These are phyloP conservation scores for Diaporthe citri DNA, from an alignment of 2,329 filamentous ascomycete genomes.

Conservation along the genomic window DNA sequence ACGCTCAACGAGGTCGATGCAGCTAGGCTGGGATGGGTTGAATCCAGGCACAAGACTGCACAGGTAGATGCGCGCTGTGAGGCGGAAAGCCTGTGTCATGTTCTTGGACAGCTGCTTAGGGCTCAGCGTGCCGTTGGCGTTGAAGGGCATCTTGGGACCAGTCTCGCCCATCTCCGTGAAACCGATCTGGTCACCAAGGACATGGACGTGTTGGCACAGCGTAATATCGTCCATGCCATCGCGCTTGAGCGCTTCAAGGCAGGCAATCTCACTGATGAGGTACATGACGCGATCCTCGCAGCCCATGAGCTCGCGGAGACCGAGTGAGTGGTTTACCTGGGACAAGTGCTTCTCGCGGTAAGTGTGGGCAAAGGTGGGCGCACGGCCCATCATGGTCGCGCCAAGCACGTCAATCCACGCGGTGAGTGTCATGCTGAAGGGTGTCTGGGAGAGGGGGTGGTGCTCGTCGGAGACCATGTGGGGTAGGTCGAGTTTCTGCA, in stretches of 20 bases:
- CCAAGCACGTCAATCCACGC: slow-evolving; percentile 98
- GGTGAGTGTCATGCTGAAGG: slow-evolving; percentile 95
- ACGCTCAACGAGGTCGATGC: slow-evolving; percentile 81
- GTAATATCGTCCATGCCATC: slow-evolving; percentile 87
- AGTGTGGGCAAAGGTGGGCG: slow-evolving; percentile 91
- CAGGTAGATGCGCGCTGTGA: slow-evolving; percentile 95
- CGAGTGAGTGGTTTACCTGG: slow-evolving; percentile 69
- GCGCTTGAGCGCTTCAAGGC: slow-evolving; percentile 88
- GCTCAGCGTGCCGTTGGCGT: slow-evolving; percentile 79
- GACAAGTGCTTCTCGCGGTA: slow-evolving; percentile 95
- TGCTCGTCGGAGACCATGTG: slow-evolving; percentile 72
- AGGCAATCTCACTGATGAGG: slow-evolving; percentile 96
- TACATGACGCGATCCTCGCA: slow-evolving; percentile 99
- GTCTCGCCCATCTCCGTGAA: slow-evolving; percentile 77
- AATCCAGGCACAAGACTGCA: slow-evolving; percentile 94
- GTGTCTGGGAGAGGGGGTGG: slow-evolving; percentile 73
- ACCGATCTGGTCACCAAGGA: slow-evolving; percentile 88
- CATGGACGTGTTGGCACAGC: slow-evolving; percentile 89
- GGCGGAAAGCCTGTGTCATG: slow-evolving; percentile 90
- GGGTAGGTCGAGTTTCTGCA: slow-evolving; percentile 86
- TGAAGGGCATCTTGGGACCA: slow-evolving; percentile 71
- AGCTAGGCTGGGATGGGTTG: slow-evolving; percentile 79
- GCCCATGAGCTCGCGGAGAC: slow-evolving; percentile 93
- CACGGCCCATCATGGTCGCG: slow-evolving; percentile 88
- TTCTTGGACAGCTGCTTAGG: slow-evolving; percentile 88